phyloP scores from a whole-genome alignment of 2,329 filamentous ascomycete genomes.

The Penicillium nordicum region DNA sequence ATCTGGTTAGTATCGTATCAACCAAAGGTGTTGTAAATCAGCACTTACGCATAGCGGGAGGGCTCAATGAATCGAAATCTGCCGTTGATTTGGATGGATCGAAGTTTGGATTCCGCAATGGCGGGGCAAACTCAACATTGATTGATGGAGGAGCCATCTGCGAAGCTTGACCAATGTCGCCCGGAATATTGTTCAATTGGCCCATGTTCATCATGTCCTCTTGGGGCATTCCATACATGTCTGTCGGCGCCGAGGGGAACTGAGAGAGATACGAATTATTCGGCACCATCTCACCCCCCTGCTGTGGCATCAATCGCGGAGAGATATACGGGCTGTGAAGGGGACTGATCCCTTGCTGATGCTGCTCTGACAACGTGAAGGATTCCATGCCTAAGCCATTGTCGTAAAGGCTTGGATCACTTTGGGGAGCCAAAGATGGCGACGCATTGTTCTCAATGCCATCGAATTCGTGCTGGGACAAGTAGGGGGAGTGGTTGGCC shows the following conservation, averaged over 20 bases:
- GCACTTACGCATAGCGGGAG: constrained; percentile 59
- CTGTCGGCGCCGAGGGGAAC: constrained; percentile 47
- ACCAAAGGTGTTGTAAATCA: background rate
- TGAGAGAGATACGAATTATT: constrained; percentile 46
- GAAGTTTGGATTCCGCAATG: constrained; percentile 63
- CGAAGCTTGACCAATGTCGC: constrained; percentile 65
- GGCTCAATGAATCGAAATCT: constrained; percentile 76
- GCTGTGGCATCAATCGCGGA: constrained; percentile 65
- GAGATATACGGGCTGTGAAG: constrained; percentile 70
- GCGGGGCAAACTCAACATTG: constrained; percentile 87
- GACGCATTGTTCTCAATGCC: constrained; percentile 68
- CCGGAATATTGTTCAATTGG: constrained; percentile 44
- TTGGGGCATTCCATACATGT: constrained; percentile 49
- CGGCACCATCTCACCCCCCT: constrained; percentile 60
- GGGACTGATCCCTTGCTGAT: constrained; percentile 54
- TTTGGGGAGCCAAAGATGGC: constrained; percentile 70
- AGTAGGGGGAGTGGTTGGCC: constrained; percentile 76
- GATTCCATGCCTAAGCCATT: constrained; percentile 73
- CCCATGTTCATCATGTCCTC: constrained; percentile 49
- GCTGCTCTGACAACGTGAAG: constrained; percentile 73
- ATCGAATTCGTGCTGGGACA: constrained; percentile 77
- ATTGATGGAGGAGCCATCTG: constrained; percentile 91
- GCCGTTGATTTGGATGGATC: constrained; percentile 62
- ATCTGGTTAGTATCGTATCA: constrained; percentile 16
- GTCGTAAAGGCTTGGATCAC: constrained; percentile 70